Conservation (phyloP, 2,329 filamentous ascomycete species). For the Nemania diffusa region DNA sequence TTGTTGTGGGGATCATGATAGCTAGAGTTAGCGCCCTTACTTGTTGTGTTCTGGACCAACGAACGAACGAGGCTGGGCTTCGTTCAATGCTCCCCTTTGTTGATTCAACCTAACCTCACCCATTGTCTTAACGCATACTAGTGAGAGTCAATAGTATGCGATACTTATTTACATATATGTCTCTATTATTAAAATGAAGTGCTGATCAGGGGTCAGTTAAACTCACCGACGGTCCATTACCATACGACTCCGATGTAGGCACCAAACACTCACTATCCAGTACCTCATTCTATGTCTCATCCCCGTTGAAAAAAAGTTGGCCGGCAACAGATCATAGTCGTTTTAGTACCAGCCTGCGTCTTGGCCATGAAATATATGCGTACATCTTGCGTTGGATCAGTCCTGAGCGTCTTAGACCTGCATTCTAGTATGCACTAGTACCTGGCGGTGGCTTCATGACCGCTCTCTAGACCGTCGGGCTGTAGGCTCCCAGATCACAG, state of each 20-base stretch:
- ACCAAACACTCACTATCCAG: not conserved
- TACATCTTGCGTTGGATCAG: not conserved
- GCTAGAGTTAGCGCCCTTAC: constrained; percentile 2
- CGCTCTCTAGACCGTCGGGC: not conserved
- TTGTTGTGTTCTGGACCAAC: not conserved
- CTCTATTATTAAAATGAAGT: not conserved
- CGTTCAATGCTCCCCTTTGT: constrained; percentile 7
- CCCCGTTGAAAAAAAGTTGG: not conserved
- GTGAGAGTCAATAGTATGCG: not conserved
- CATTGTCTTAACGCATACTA: not conserved
- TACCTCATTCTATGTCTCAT: not conserved
- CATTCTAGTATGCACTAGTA: constrained; percentile 9
- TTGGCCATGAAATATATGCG: not conserved
- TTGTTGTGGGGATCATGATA: constrained; percentile 11
- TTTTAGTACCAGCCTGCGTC: not conserved
- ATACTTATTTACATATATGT: not conserved
- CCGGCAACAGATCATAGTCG: not conserved
- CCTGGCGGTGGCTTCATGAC: constrained; percentile 4
- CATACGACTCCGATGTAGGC: not conserved
- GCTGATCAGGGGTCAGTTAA: not conserved
- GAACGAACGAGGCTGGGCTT: not conserved
- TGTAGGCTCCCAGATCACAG: not conserved
- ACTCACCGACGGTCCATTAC: not conserved
- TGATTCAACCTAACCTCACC: not conserved
- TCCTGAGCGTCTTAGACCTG: constrained; percentile 18